Evolutionary conservation across 176 grass and related monocot genomes (phyloP).

Genomic region (Phoenix dactylifera): DNA sequence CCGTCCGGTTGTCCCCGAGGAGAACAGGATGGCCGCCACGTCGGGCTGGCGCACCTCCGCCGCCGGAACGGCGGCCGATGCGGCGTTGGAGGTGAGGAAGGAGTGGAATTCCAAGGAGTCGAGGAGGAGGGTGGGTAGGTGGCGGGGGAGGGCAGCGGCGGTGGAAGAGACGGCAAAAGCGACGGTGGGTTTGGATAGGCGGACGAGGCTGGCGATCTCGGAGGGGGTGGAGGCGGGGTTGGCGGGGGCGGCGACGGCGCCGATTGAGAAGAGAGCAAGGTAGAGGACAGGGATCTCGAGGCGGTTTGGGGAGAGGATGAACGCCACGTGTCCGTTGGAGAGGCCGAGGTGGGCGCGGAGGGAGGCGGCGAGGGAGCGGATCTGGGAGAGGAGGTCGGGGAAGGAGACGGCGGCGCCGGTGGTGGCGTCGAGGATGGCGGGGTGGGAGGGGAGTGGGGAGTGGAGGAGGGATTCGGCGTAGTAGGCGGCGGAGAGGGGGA

Average conservation of each 20-base stretch:
- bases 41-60: constrained; percentile 21
- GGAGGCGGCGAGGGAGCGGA: constrained; percentile 18
- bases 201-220: constrained; percentile 1
- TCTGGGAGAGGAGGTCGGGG: constrained; percentile 14
- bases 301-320: neutral
- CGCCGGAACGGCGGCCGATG: too few species aligned
- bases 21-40: constrained; percentile 25
- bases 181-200: neutral
- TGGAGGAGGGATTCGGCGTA: constrained; percentile 4
- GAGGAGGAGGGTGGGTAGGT: neutral
- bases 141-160: neutral
- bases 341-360: constrained; percentile 8
- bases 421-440: constrained; percentile 23
- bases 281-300: constrained; percentile 4
- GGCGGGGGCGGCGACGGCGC: neutral
- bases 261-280: constrained; percentile 3
- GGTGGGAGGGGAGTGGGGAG: constrained; percentile 3
- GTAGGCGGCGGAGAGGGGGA: neutral
- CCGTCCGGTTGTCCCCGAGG: constrained; percentile 31
- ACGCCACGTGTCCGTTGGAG: neutral
- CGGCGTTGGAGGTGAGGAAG: neutral
- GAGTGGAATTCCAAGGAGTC: neutral
- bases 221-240: constrained; percentile 1
- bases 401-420: constrained; percentile 21
- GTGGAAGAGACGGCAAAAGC: constrained; percentile 1